Evolutionary conservation across 345 rosid genomes (phyloP).

Genomic region (Streptanthus diversifolius): DNA sequence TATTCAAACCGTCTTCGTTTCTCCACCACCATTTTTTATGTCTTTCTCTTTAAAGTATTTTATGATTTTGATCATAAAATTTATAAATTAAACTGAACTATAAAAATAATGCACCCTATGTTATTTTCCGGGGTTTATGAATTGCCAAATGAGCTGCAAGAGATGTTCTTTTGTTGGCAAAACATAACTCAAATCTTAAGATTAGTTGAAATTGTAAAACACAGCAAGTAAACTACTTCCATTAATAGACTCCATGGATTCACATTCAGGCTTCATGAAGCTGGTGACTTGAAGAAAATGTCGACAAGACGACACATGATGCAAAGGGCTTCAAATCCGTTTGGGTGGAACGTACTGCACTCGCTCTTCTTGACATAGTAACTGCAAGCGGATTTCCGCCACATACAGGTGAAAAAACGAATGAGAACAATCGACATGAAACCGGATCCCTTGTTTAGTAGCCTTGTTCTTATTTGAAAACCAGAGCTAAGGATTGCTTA

Average conservation of each 20-base stretch:
- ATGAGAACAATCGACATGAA: background rate
- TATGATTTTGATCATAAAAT: background rate
- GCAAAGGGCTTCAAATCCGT: slow-evolving; percentile 38
- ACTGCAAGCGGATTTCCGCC: slow-evolving; percentile 44
- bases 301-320: background rate
- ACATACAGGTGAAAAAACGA: background rate
- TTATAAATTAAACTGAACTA: background rate
- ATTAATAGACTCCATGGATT: background rate
- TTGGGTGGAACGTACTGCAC: slow-evolving; percentile 76
- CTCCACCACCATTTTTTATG: too few relatives aligned
- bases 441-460: background rate
- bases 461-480: background rate
- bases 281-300: background rate
- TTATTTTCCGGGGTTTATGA: background rate
- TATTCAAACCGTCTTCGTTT: too few relatives aligned
- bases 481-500: background rate
- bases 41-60: background rate
- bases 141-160: background rate
- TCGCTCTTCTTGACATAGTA: slow-evolving; percentile 66
- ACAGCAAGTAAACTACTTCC: background rate
- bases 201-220: slow-evolving; percentile 2
- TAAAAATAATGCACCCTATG: background rate
- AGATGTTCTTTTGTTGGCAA: background rate
- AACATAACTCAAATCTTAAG: background rate
- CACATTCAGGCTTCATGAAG: background rate